A percentile compares a stretch with the other conserved stretches of the same genome.
Conservation (phyloP, 2,329 filamentous ascomycete species). For the Colletotrichum tropicale region DNA sequence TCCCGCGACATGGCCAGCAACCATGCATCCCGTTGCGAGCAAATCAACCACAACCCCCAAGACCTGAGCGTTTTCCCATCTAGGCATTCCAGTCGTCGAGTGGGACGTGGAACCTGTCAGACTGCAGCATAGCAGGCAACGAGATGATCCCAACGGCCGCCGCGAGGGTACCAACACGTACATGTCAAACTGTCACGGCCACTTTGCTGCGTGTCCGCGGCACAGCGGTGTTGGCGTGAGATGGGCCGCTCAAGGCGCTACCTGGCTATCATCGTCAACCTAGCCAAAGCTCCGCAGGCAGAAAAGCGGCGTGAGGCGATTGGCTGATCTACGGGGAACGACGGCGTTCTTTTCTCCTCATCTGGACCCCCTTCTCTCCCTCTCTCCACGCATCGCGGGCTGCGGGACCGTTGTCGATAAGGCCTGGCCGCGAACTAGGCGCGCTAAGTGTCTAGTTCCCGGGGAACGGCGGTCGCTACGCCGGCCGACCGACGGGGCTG, state of each 20-base stretch:
- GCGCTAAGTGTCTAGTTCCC: not conserved
- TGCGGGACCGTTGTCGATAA: not conserved
- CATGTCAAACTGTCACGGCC: not conserved
- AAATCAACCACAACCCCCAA: not conserved
- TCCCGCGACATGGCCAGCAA: not conserved
- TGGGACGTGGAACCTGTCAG: not conserved
- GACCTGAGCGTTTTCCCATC: not conserved
- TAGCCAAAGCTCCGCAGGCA: not conserved
- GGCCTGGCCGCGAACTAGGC: not conserved
- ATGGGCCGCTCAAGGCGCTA: not conserved
- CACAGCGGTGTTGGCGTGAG: not conserved
- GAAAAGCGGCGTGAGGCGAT: not conserved
- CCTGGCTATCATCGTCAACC: not conserved
- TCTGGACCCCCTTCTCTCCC: not conserved
- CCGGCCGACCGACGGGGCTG: not conserved
- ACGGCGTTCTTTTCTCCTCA: constrained; percentile 9
- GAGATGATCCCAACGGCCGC: not conserved
- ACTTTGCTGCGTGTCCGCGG: not conserved
- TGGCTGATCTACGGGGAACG: not conserved
- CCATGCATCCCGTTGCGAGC: not conserved
- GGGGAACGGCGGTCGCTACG: constrained; percentile 1
- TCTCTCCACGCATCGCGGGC: not conserved
- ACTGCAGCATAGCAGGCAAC: not conserved
- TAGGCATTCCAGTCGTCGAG: not conserved
- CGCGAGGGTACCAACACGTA: not conserved